Base-by-base conservation (phyloP, 208 protist species). In the Naegleria fowleri region DNA sequence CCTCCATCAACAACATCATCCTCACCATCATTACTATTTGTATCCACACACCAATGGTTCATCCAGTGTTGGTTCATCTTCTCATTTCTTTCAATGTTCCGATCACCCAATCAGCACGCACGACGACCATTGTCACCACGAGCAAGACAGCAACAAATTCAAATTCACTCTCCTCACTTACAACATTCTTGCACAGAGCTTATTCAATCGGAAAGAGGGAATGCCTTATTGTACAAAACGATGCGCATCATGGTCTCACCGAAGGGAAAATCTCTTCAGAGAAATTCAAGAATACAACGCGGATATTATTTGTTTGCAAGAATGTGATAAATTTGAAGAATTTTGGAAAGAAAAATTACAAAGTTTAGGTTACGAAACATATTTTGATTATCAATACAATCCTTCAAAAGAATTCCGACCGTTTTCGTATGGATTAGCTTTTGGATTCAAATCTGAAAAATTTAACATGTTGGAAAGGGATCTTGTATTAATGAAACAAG, bases 291-390 rank as follows among this genome's bases (percentile, higher is more conserved):
- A 13, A 36, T 79, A 79, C 36, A 43, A 85, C 43, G 38, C 79
- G 0, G 79, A 85, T 43, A 85, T 85, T 25, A 85, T 85, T 85
- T 85, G 79, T 43, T 43, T 85, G 22, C 79, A 85, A 85, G 79
- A 85, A 43, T 7, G 5, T 43, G 79, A 85, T 29, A 85, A 41
- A 25, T 85, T 43, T 43, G n/a, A 43, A 22, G 79, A 85, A 43
- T 85, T 43, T 36, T 79, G 67, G 67, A 79, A 79, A 33, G 29
- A 79, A 36, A 79, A 79, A 79, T 79, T 79, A 13, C 5, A 79
- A 79, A n/a, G n/a, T 11, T 33, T 79, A 36, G 29, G 29, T 9
- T 79, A 79, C 36, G 11, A 15, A 67, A 29, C 55, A 67, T 67
- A 29, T 29, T 67, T 29, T 67, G 19, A 67, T 67, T 15, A 15